Evolutionary conservation across 768 basidiomycete species (phyloP).

Genomic region (Suillus alpinus): DNA sequence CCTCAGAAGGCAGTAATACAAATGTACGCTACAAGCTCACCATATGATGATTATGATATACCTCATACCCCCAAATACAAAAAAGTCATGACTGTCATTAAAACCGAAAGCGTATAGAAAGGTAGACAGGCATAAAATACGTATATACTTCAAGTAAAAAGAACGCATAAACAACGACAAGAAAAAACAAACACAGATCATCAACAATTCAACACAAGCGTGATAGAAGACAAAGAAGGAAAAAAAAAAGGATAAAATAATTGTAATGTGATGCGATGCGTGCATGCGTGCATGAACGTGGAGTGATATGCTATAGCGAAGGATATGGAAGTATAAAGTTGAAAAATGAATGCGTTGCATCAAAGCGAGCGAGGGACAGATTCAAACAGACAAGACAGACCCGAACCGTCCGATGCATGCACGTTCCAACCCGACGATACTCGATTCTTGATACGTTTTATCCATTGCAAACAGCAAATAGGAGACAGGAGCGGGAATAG

Average conservation of each 20-base stretch:
- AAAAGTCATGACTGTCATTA: conserved; percentile 5
- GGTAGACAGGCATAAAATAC: conserved; percentile 15
- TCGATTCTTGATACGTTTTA: not conserved
- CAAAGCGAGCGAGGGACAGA: not conserved
- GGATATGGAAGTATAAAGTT: not conserved
- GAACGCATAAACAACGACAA: conserved; percentile 26
- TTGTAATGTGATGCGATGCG: conserved; percentile 3
- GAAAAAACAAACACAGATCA: not conserved
- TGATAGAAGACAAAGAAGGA: not conserved
- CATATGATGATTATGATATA: too few species aligned
- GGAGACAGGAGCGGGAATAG: not conserved
- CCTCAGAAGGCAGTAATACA: too few species aligned
- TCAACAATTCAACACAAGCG: not conserved
- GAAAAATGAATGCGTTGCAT: not conserved
- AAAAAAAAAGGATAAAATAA: not conserved
- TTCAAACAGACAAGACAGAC: not conserved
- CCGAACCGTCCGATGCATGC: conserved; percentile 4
- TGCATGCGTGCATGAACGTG: conserved; percentile 3
- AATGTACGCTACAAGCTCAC: too few species aligned
- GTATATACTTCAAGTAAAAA: conserved; percentile 12
- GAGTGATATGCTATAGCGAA: conserved; percentile 1
- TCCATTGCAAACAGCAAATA: conserved; percentile 6
- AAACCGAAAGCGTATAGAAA: not conserved
- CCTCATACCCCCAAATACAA: not conserved
- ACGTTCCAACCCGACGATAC: not conserved